A percentile compares a stretch with the other conserved stretches of the same genome.
These are phyloP conservation scores for Globisporangium sylvaticum DNA, from an alignment of 352 stramenopile species.

Conservation along the genomic window DNA sequence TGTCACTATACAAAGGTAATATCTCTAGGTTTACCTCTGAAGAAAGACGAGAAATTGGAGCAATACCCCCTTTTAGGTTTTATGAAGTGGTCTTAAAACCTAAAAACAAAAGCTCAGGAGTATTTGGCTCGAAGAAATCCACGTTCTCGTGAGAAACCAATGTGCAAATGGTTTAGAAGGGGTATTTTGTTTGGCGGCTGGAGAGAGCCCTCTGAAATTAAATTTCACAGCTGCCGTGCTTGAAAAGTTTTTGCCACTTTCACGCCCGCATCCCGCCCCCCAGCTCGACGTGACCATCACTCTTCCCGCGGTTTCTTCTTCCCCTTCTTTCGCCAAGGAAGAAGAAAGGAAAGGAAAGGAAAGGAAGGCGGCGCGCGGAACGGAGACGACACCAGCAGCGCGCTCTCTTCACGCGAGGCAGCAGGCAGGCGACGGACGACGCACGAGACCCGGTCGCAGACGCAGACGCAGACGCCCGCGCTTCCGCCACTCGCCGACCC, in stretches of 20 bases:
- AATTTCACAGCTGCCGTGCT: too few relatives aligned
- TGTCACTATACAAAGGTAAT: too few relatives aligned
- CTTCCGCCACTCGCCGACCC: not conserved
- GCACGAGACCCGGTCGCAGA: not conserved
- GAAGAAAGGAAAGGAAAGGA: not conserved
- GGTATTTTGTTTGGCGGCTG: too few relatives aligned
- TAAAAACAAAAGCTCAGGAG: too few relatives aligned
- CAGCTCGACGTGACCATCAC: constrained; percentile 26
- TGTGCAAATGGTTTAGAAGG: too few relatives aligned
- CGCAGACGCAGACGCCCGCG: not conserved
- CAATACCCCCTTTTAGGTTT: too few relatives aligned
- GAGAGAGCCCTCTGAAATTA: too few relatives aligned
- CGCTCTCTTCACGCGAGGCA: constrained; percentile 3
- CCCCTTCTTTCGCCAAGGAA: constrained; percentile 6
- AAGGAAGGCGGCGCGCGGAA: constrained; percentile 2
- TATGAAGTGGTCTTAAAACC: too few relatives aligned
- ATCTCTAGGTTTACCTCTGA: too few relatives aligned
- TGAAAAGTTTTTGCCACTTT: not conserved
- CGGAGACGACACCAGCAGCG: not conserved
- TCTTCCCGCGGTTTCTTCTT: constrained; percentile 20
- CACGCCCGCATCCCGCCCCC: constrained; percentile 4
- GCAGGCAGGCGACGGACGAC: not conserved
- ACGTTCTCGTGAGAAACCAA: too few relatives aligned
- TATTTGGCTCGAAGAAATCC: too few relatives aligned
- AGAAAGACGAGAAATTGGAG: too few relatives aligned